Evolutionary conservation across 768 basidiomycete genomes (phyloP), one percentile per base, ranked within the genome.

Genomic region (Cytidiella melzeri): DNA sequence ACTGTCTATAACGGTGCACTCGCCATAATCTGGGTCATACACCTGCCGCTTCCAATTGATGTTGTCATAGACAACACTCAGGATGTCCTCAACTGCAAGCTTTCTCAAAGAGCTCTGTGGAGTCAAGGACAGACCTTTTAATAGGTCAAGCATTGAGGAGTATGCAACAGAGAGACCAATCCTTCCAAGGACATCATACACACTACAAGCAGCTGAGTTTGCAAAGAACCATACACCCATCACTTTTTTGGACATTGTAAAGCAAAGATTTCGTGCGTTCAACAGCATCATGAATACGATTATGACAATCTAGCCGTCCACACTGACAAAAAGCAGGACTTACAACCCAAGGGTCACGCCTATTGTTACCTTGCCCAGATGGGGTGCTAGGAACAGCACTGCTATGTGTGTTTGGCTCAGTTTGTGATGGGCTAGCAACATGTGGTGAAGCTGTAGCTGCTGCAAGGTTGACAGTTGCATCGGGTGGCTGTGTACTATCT

Each of bases 51-150:
- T 60, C 3, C 56, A 47, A 49, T 57, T 60, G 50, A 61, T 53
- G 28, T 61, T 61, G 46, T 61, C 59, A 26, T 59, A 60, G 18
- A 61, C 38, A 24, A 60, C 52, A 7, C 55, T 23, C 41, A 58
- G 60, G 3, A 43, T 37, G 1, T 43, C 41, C 11, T 19, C 7
- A 18, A 25, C 19, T 21, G 43, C 60, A 6, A 43, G 28, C 6
- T 37, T 18, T 3, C 47, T 52, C 27, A 61, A n/a, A 9, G 41
- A 21, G 12, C 13, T 5, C n/a, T 51, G 36, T 15, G 56, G 43
- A 23, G 54, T 45, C n/a, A 19, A 20, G 5, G 56, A 48, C 5
- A 62, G 51, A 6, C 30, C 20, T 7, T 40, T 52, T 3, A 60
- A 51, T 9, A 48, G 19, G 13, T 51, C 41, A 15, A 58, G 41